Evolutionary conservation across 805 yeast species (phyloP), one percentile per base, ranked within the genome.

Genomic region (Saccharomycopsis olivae): DNA sequence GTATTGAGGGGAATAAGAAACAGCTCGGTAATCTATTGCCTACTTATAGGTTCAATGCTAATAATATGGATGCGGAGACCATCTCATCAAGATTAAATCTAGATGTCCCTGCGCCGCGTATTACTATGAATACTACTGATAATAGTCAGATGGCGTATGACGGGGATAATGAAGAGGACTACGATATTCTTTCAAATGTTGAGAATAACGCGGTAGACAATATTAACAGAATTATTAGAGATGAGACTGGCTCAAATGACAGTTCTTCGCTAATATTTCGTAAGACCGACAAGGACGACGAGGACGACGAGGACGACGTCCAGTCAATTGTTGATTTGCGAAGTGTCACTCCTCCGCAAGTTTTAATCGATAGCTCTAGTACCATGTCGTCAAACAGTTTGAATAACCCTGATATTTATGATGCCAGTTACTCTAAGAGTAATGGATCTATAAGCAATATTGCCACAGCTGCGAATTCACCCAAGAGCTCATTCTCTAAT

Each of bases 1-100:
- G 40, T 5, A 28, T 38, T 2, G 41, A 44, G 18, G 40, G 40
- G 13, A 36, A 29, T 19, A 36, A 18, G 20, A 17, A 33, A 10
- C 25, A 17, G 4, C 5, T 5, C 16, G n/a, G 5, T 14, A 16
- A 14, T n/a, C n/a, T 30, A 10, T 16, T 30, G 5, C 20, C 19
- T 5, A 5, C 33, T 8, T 30, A 30, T n/a, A 30, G 16, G 16
- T 6, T 15, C 5, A 6, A 17, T 16, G 10, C 6, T 23, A 23
- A 23, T 23, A 23, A 10, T 23, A 23, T 10, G 10, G 33, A 30
- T 15, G 8, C 33, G 5, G 33, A 30, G 21, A 6, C 33, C 5
- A 30, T 30, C n/a, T 15, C 19, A 6, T 15, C 33, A 15, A 30
- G 33, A 30, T 30, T 30, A n/a, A 16, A 30, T 30, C n/a, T 15